These are phyloP conservation scores for Monosporozyma unispora DNA, from an alignment of 805 yeast species.

Conservation along the genomic window DNA sequence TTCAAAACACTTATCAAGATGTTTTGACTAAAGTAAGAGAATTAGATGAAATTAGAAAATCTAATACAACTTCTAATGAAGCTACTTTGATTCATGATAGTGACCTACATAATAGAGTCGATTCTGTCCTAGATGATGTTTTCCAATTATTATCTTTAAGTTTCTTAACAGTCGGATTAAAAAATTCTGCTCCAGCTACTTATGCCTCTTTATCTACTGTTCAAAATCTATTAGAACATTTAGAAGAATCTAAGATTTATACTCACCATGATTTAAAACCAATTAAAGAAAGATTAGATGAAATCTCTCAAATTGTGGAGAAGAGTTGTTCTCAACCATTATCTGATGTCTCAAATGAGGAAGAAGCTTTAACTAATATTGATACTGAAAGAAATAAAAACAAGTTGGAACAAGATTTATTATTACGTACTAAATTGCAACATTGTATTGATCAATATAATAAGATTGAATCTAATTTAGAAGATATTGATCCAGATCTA, in stretches of 20 bases:
- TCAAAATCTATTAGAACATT: slow-evolving; percentile 70
- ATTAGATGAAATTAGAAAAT: slow-evolving; percentile 44
- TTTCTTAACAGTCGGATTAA: slow-evolving; percentile 85
- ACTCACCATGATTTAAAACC: slow-evolving; percentile 79
- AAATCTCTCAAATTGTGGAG: slow-evolving; percentile 56
- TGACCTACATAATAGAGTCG: slow-evolving; percentile 42
- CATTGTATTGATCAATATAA: slow-evolving; percentile 52
- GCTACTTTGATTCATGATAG: slow-evolving; percentile 23
- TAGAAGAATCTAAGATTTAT: slow-evolving; percentile 71
- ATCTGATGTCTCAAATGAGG: slow-evolving; percentile 11
- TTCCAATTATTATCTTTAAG: slow-evolving; percentile 81
- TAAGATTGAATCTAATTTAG: slow-evolving; percentile 47
- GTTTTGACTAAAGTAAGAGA: slow-evolving; percentile 48
- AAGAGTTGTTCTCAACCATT: slow-evolving; percentile 22
- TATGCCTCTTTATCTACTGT: slow-evolving; percentile 85
- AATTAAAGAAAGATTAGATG: slow-evolving; percentile 60
- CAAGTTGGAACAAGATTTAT: slow-evolving; percentile 46
- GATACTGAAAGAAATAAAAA: slow-evolving; percentile 31
- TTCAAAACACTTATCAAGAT: slow-evolving; percentile 47
- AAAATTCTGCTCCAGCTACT: slow-evolving; percentile 87
- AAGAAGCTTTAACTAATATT: slow-evolving; percentile 13
- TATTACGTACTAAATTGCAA: slow-evolving; percentile 57
- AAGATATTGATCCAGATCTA: slow-evolving; percentile 43
- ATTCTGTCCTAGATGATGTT: slow-evolving; percentile 73
- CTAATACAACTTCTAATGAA: slow-evolving; percentile 22